phyloP scores from a whole-genome alignment of 345 rosid genomes.

The Pelargonium nanum region DNA sequence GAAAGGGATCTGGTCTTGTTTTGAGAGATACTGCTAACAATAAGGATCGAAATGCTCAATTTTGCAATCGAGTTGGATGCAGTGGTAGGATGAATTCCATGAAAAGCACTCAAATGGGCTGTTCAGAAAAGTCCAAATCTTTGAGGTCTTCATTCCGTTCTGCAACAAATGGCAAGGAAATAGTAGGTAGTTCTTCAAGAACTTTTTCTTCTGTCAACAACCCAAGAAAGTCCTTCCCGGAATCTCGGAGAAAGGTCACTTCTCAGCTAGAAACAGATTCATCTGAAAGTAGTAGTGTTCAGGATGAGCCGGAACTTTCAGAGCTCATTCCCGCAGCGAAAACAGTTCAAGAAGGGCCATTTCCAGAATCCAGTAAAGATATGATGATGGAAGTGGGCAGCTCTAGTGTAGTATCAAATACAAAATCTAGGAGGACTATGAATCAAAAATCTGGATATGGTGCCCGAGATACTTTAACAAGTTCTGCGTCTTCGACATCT shows the following conservation, averaged over 20 bases:
- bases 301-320: constrained; percentile 40
- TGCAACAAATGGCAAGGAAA: constrained; percentile 54
- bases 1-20: constrained; percentile 44
- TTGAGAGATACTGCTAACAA: constrained; percentile 48
- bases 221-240: constrained; percentile 28
- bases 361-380: constrained; percentile 17
- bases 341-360: constrained; percentile 33
- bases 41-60: constrained; percentile 45
- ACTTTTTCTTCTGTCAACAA: constrained; percentile 22
- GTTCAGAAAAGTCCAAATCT: constrained; percentile 44
- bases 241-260: constrained; percentile 33
- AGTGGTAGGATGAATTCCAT: constrained; percentile 42
- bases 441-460: constrained; percentile 34
- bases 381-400: constrained; percentile 29
- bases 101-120: constrained; percentile 36
- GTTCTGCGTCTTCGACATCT: constrained; percentile 27
- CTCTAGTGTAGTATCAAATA: constrained; percentile 36
- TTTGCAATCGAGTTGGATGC: constrained; percentile 57
- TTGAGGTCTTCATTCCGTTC: constrained; percentile 35
- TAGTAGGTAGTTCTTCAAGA: constrained; percentile 60
- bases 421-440: constrained; percentile 35
- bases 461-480: constrained; percentile 23
- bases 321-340: constrained; percentile 25
- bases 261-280: constrained; percentile 48
- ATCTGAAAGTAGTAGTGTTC: constrained; percentile 52